phyloP scores from a whole-genome alignment of 2,329 filamentous ascomycete genomes.

The Sarocladium strictum region DNA sequence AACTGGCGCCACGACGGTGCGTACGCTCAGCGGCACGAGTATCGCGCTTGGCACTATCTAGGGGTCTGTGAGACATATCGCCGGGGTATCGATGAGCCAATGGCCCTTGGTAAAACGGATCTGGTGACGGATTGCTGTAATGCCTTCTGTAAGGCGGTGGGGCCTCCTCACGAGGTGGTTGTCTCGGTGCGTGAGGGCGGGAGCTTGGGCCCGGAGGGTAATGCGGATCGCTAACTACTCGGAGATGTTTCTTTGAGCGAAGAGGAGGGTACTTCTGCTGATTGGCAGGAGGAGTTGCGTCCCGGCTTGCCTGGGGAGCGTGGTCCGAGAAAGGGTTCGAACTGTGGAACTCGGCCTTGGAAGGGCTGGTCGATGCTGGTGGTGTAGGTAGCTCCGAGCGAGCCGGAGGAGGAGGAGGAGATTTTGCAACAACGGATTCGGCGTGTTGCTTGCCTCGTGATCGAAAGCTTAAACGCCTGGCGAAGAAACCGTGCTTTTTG shows the following conservation, averaged over 20 bases:
- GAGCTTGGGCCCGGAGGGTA: not conserved
- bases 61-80: slow-evolving; percentile 58
- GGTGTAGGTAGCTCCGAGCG: slow-evolving; percentile 35
- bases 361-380: slow-evolving; percentile 48
- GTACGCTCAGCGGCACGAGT: slow-evolving; percentile 51
- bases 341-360: slow-evolving; percentile 37
- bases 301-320: slow-evolving; percentile 4
- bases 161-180: not conserved
- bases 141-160: slow-evolving; percentile 27
- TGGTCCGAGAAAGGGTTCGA: slow-evolving; percentile 34
- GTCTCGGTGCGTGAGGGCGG: not conserved
- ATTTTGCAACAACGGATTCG: not conserved
- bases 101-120: slow-evolving; percentile 17
- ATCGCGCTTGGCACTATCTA: slow-evolving; percentile 60
- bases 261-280: not conserved
- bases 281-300: not conserved
- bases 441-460: not conserved
- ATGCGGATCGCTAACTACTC: slow-evolving; percentile 2
- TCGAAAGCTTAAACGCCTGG: not conserved
- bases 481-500: slow-evolving; percentile 4
- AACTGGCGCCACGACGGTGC: slow-evolving; percentile 41
- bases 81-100: slow-evolving; percentile 48
- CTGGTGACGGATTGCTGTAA: slow-evolving; percentile 31
- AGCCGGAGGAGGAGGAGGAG: not conserved
- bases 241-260: not conserved